These are phyloP conservation scores for Rubia yunnanensis DNA, from an alignment of 257 asterid species.

Conservation along the genomic window DNA sequence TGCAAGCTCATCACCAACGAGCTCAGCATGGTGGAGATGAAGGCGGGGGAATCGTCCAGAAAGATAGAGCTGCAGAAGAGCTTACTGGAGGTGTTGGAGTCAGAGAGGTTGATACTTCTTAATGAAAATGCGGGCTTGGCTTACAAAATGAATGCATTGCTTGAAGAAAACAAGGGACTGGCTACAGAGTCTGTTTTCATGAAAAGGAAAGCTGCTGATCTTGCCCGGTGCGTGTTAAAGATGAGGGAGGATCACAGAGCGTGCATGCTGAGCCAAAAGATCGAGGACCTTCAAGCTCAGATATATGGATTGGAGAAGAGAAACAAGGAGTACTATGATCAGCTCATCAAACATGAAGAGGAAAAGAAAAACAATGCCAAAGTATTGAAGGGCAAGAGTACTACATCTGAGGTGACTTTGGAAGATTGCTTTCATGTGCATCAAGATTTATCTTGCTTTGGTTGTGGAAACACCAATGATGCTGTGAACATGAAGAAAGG, in stretches of 20 bases:
- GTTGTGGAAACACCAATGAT: slow-evolving; percentile 11
- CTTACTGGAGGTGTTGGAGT: slow-evolving; percentile 78
- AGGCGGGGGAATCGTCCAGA: slow-evolving; percentile 46
- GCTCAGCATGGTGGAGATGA: slow-evolving; percentile 41
- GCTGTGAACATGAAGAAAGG: slow-evolving; percentile 27
- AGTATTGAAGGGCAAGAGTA: slow-evolving; percentile 19
- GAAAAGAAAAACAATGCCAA: slow-evolving; percentile 19
- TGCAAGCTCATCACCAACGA: slow-evolving; percentile 53
- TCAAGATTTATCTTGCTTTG: slow-evolving; percentile 16
- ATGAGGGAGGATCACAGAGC: slow-evolving; percentile 85
- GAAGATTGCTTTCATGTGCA: slow-evolving; percentile 46
- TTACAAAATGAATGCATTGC: slow-evolving; percentile 54
- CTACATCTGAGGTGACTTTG: slow-evolving; percentile 23
- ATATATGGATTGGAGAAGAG: slow-evolving; percentile 73
- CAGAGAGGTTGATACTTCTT: slow-evolving; percentile 74
- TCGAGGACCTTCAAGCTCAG: slow-evolving; percentile 96
- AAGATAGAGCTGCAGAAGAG: slow-evolving; percentile 82
- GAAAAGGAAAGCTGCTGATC: slow-evolving; percentile 87
- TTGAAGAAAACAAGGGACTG: slow-evolving; percentile 75
- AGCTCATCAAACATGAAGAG: slow-evolving; percentile 44
- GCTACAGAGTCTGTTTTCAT: slow-evolving; percentile 60
- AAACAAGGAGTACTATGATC: slow-evolving; percentile 75
- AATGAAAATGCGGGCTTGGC: slow-evolving; percentile 71
- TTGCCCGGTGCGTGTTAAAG: slow-evolving; percentile 74
- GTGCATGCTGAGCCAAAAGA: slow-evolving; percentile 64